Conservation (phyloP, 495 filamentous ascomycete species). For the Hypoxylon trugodes region DNA sequence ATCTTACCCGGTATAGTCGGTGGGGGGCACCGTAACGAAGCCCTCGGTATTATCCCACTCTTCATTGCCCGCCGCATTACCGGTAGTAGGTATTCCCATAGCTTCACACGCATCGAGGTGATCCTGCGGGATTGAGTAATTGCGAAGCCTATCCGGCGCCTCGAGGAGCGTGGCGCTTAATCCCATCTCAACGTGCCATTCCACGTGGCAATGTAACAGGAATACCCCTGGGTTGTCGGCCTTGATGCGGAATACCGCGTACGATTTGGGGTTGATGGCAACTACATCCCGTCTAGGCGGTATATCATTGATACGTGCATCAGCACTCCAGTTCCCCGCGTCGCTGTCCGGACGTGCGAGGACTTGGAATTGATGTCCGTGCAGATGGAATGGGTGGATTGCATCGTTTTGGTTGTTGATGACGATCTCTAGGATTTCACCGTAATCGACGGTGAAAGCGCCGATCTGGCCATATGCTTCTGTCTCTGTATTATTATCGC, state of each 20-base stretch:
- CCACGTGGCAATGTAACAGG: slow-evolving; percentile 84
- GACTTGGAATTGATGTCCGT: slow-evolving; percentile 86
- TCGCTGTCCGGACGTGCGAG: slow-evolving; percentile 59
- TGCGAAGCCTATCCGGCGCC: slow-evolving; percentile 67
- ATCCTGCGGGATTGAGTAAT: slow-evolving; percentile 67
- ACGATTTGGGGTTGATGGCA: slow-evolving; percentile 59
- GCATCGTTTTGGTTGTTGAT: slow-evolving; percentile 80
- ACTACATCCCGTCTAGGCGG: slow-evolving; percentile 62
- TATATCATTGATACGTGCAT: slow-evolving; percentile 55
- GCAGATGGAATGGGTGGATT: slow-evolving; percentile 61
- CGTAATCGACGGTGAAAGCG: slow-evolving; percentile 68
- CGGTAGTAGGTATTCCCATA: slow-evolving; percentile 58
- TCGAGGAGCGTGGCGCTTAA: slow-evolving; percentile 77
- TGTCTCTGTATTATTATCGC: slow-evolving; percentile 65
- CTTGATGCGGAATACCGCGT: slow-evolving; percentile 65
- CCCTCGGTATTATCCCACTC: slow-evolving; percentile 70
- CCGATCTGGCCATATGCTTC: slow-evolving; percentile 79
- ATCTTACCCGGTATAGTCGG: slow-evolving; percentile 53
- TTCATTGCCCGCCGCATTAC: slow-evolving; percentile 80
- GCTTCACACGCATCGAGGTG: slow-evolving; percentile 67
- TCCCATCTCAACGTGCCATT: slow-evolving; percentile 81
- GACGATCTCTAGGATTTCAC: slow-evolving; percentile 77
- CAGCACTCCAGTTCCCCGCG: slow-evolving; percentile 49
- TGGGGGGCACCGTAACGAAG: slow-evolving; percentile 51
- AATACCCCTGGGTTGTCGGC: slow-evolving; percentile 80